These are phyloP conservation scores for Pseudocercospora eumusae DNA, from an alignment of 2,329 filamentous ascomycete genomes.

Conservation along the genomic window DNA sequence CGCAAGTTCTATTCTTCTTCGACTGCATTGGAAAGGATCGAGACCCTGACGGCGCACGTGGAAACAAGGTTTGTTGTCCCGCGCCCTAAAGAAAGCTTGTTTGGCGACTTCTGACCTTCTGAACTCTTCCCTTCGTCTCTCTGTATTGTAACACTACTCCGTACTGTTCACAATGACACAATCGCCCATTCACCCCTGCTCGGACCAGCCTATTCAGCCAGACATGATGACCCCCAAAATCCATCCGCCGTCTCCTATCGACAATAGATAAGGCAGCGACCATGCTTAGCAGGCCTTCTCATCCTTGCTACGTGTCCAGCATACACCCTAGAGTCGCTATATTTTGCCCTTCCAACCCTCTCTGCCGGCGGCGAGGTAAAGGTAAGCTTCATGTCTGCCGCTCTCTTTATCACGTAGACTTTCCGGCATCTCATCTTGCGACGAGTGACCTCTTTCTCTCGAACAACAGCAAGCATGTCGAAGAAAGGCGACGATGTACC, in stretches of 20 bases:
- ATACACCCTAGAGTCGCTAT: background rate
- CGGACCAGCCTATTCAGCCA: background rate
- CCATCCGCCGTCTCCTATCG: background rate
- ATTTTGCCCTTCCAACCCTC: background rate
- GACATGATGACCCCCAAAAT: background rate
- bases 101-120: background rate
- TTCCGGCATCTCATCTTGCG: too few relatives aligned
- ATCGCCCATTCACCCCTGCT: too few relatives aligned
- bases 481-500: slow-evolving; percentile 10
- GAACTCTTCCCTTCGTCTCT: too few relatives aligned
- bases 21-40: too few relatives aligned
- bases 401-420: too few relatives aligned
- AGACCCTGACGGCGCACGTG: too few relatives aligned
- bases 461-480: slow-evolving; percentile 7
- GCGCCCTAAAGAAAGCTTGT: background rate
- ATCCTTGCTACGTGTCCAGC: background rate
- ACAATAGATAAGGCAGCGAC: background rate
- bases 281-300: background rate
- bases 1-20: too few relatives aligned
- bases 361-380: slow-evolving; percentile 2
- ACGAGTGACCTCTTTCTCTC: background rate
- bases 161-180: too few relatives aligned
- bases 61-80: too few relatives aligned
- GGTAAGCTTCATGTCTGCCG: background rate
- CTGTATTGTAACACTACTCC: too few relatives aligned